phyloP scores from a whole-genome alignment of 2,329 filamentous ascomycete genomes.

The Botryosphaeria agaves region DNA sequence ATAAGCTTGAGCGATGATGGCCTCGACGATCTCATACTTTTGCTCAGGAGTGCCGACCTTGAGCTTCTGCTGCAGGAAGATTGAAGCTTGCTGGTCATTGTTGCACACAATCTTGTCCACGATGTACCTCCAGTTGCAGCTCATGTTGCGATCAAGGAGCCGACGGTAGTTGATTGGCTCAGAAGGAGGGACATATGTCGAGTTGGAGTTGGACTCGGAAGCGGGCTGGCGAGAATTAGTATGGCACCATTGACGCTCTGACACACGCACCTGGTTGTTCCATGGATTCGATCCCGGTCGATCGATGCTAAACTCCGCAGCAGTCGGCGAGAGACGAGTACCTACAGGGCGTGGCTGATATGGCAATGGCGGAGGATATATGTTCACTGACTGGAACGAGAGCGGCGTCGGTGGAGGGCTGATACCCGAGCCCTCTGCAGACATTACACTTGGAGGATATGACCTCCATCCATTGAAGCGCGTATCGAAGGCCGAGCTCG shows the following conservation, averaged over 20 bases:
- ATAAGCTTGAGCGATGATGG: slow-evolving; percentile 89
- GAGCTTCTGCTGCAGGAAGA: slow-evolving; percentile 96
- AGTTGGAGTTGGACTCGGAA: slow-evolving; percentile 13
- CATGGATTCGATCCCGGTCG: slow-evolving; percentile 19
- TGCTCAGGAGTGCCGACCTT: slow-evolving; percentile 91
- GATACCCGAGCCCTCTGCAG: slow-evolving; percentile 6
- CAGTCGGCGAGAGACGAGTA: slow-evolving; percentile 26
- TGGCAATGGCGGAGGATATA: slow-evolving; percentile 6
- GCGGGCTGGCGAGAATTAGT: slow-evolving; percentile 6
- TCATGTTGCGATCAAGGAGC: slow-evolving; percentile 85
- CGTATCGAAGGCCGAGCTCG: slow-evolving; percentile 15
- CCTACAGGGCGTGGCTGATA: slow-evolving; percentile 19
- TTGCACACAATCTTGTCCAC: slow-evolving; percentile 99
- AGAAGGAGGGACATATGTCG: slow-evolving; percentile 65
- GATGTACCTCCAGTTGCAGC: slow-evolving; percentile 98
- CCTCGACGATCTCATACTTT: slow-evolving; percentile 93
- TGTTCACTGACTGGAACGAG: slow-evolving; percentile 7
- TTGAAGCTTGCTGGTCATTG: slow-evolving; percentile 97
- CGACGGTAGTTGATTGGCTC: slow-evolving; percentile 95
- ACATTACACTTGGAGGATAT: slow-evolving; percentile 7
- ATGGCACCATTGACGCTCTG: background rate
- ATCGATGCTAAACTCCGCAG: slow-evolving; percentile 25
- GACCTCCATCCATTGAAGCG: slow-evolving; percentile 15
- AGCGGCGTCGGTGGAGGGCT: slow-evolving; percentile 13
- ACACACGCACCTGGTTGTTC: slow-evolving; percentile 11